A percentile compares a stretch with the other conserved stretches of the same genome.
These are phyloP conservation scores for Phytopythium chamaehyphon DNA, from an alignment of 352 stramenopile species.

Conservation along the genomic window DNA sequence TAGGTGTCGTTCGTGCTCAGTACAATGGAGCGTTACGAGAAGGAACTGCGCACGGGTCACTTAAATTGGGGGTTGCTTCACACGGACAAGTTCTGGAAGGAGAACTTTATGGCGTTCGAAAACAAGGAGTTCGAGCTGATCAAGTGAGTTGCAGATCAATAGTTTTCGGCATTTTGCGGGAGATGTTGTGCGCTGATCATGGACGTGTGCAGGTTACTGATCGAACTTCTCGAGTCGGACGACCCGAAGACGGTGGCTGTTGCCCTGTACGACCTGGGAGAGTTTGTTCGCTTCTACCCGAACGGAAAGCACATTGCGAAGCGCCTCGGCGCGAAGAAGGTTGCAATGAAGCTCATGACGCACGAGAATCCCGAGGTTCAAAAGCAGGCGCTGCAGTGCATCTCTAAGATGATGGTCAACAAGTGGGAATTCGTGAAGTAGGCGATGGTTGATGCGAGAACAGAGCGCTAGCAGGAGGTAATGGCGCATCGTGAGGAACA, in stretches of 20 bases:
- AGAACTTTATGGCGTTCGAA: conserved; percentile 97
- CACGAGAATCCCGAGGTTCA: conserved; percentile 96
- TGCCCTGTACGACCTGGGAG: conserved; percentile 96
- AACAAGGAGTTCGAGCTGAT: conserved; percentile 95
- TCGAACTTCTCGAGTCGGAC: conserved; percentile 90
- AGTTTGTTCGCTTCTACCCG: conserved; percentile 97
- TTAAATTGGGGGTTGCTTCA: conserved; percentile 96
- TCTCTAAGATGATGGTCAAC: conserved; percentile 99
- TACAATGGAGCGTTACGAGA: conserved; percentile 96
- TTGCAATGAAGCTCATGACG: conserved; percentile 97
- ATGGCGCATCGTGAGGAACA: too few relatives aligned
- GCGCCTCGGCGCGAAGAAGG: conserved; percentile 94
- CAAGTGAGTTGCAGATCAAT: conserved; percentile 48
- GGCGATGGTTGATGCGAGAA: background rate
- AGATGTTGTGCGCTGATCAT: background rate
- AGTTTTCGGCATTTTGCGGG: too few relatives aligned
- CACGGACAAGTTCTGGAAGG: conserved; percentile 98
- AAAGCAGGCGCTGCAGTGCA: conserved; percentile 96
- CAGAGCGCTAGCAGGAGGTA: too few relatives aligned
- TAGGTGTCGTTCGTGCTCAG: conserved; percentile 26
- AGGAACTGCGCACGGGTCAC: conserved; percentile 92
- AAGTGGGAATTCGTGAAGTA: conserved; percentile 96
- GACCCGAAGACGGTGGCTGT: conserved; percentile 94
- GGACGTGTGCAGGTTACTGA: conserved; percentile 75
- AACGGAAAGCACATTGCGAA: conserved; percentile 96